Base-by-base conservation (phyloP, 2,329 filamentous ascomycete genomes). In the Xylaria multiplex region DNA sequence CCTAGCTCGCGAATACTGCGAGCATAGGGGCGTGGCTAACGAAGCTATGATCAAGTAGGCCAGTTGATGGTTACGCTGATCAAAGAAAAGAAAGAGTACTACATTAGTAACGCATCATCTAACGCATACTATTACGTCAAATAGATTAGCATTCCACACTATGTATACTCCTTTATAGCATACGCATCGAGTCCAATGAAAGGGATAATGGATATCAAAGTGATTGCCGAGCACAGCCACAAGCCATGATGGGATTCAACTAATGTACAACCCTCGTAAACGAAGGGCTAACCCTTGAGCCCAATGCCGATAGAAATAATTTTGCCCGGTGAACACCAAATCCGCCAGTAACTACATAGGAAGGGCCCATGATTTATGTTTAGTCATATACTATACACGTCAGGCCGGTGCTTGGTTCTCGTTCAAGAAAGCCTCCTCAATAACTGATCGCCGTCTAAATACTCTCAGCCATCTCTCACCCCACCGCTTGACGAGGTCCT, bases 381-480 rank as follows among this genome's bases (percentile, higher is more conserved):
- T 24, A 16, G 22, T 13, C 11, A 32, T 30, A 16, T 45, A 11
- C 62, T 62, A 61, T 66, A 62, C 66, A 64, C 37, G 8, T 65
- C 54, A 67, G 19, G 62, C 52, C 16, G 59, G 22, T 16, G 62
- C 45, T 56, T 71, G 68, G 37, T 70, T 67, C 62, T 76, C 74
- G 16, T 70, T 67, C 30, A 76, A 56, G 66, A 74, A 75, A 14
- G 91, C 86, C 79, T 97, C 93, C 81, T 98, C 94, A 14, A 98
- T 92, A 2, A 92, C 92, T 14, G 88, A 87, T 79, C 93, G 91
- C 49, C 96, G 85, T 73, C 89, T 83, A 78, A 97, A 97, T 1
- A 96, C 93, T 37, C 93, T 86, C 68, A 93, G 82, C 96, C 96
- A 99, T 54, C 93, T 87, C 75, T 88, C 86, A 0, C 91, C 94